phyloP scores from a whole-genome alignment of 441 rosid species.

The Euphorbia schlechtendalii region DNA sequence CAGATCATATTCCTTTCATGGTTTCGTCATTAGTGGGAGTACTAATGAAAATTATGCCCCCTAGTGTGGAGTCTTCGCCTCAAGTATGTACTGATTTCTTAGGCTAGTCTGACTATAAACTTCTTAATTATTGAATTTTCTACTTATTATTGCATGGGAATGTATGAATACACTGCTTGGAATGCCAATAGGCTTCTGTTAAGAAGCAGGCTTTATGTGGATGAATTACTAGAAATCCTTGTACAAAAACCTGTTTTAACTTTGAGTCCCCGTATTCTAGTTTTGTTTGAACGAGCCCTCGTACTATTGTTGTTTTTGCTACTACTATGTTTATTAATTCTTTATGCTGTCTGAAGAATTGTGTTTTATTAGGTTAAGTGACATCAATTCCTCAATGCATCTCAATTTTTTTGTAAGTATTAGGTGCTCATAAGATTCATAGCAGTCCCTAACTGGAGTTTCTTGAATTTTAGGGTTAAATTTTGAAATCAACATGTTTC shows the following conservation, averaged over 20 bases:
- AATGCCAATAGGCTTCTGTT: background rate
- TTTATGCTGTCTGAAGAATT: no score
- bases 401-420: constrained; percentile 1
- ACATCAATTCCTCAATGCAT: no score
- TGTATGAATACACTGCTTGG: background rate
- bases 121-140: background rate
- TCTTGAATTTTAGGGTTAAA: background rate
- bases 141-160: background rate
- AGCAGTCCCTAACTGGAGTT: background rate
- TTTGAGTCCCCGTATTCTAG: background rate
- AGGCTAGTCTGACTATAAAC: background rate
- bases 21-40: constrained; percentile 50
- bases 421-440: background rate
- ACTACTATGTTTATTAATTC: background rate
- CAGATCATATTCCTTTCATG: constrained; percentile 56
- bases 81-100: constrained; percentile 42
- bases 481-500: background rate
- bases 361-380: no score
- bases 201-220: background rate
- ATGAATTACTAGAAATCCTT: background rate
- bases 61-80: constrained; percentile 54
- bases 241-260: background rate
- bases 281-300: background rate
- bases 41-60: constrained; percentile 44
- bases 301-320: background rate